Evolutionary conservation across 2,329 filamentous ascomycete species (phyloP), one percentile per base, ranked within the genome.

Genomic region (Curvularia eragrostidis): DNA sequence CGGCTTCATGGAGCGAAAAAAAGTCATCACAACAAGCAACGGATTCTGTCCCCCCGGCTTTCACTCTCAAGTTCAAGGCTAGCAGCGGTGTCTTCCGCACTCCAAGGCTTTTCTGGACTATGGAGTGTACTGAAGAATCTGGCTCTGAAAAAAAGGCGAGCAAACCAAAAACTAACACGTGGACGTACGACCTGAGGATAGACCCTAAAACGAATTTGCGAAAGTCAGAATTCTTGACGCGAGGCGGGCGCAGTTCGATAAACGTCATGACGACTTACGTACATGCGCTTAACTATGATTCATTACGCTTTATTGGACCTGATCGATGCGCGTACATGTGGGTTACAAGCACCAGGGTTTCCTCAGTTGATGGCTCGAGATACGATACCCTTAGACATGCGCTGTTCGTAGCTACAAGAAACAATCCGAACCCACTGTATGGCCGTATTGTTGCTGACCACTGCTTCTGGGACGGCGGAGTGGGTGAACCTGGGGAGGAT

Each of bases 361-460:
- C 61, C 13, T 70, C 68, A 1, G 39, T 65, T 0, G 55, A 66
- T 12, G 72, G 71, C 19, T 51, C 61, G 3, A 53, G 72, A n/a
- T 75, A 67, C 46, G 73, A 75, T 42, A 66, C 64, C 1, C 42
- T 72, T 5, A 67, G 73, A 5, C 73, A 76, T 44, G 73, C 72
- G 9, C 66, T 76, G 2, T 76, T 76, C 34, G 67, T 59, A 3
- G 60, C 68, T 2, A 61, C 54, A 6, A 54, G 61, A 5, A 61
- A 56, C 9, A 59, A 59, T n/a, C 54, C 59, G 30, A 68, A 75
- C 52, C 73, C 73, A 1, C 52, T 75, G 1, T 75, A 69, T 38
- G 73, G 73, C 26, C 63, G 69, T 2, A 74, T 76, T n/a, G 68
- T 75, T 5, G 73, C 73, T 28, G 73, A 76, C 36, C 73, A 76